These are phyloP conservation scores for Phaeotremella skinneri DNA, from an alignment of 768 basidiomycete species.

Conservation along the genomic window DNA sequence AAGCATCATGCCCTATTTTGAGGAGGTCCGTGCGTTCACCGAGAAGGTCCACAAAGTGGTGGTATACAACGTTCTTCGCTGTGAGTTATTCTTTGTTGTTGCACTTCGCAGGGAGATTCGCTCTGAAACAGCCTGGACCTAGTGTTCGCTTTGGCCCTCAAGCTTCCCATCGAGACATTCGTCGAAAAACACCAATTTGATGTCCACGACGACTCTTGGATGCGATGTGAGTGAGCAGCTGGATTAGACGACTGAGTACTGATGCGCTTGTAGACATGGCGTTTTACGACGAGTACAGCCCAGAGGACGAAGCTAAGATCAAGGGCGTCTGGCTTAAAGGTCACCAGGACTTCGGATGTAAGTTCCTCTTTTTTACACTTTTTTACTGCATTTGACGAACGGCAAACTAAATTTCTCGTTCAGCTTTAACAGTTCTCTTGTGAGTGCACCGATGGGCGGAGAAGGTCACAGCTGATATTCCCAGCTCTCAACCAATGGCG, in stretches of 20 bases:
- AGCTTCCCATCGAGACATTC: conserved; percentile 16
- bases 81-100: conserved; percentile 10
- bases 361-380: conserved; percentile 1
- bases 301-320: conserved; percentile 19
- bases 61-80: conserved; percentile 13
- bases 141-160: conserved; percentile 16
- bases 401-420: too few species aligned
- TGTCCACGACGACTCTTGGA: conserved; percentile 17
- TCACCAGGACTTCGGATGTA: conserved; percentile 15
- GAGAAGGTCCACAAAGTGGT: conserved; percentile 17
- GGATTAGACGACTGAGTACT: background rate
- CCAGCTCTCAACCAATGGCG: conserved; percentile 19
- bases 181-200: conserved; percentile 21
- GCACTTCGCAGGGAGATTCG: too few species aligned
- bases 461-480: background rate
- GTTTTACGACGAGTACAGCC: conserved; percentile 17
- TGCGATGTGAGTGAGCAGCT: conserved; percentile 12
- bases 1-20: conserved; percentile 13
- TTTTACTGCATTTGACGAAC: background rate
- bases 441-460: background rate
- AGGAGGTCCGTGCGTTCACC: conserved; percentile 16
- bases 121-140: background rate
- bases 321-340: conserved; percentile 18
- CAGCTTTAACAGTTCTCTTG: conserved; percentile 15
- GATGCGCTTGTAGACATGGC: conserved; percentile 20